Conservation (phyloP, 164 flowering plant genomes). For the Piper betle region DNA sequence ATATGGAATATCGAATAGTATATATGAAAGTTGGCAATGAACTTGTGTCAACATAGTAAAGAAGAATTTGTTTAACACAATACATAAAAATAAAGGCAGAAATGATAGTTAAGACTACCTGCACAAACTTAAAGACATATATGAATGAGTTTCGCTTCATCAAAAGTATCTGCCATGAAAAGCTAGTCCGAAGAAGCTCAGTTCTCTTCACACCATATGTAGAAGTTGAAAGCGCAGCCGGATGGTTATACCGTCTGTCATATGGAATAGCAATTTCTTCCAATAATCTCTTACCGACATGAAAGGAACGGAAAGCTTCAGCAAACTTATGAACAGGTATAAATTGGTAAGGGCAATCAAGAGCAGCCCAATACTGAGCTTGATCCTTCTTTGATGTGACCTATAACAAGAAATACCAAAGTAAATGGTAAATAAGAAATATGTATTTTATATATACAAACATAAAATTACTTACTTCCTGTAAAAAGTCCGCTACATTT, state of each 20-base stretch:
- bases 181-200: slow-evolving; percentile 68
- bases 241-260: slow-evolving; percentile 42
- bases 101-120: slow-evolving; percentile 31
- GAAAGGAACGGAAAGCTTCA: slow-evolving; percentile 65
- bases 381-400: slow-evolving; percentile 92
- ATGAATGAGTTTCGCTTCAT: slow-evolving; percentile 93
- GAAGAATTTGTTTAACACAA: no score
- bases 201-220: slow-evolving; percentile 52
- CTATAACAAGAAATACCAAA: slow-evolving; percentile 18
- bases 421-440: background rate
- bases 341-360: slow-evolving; percentile 47
- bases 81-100: background rate
- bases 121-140: slow-evolving; percentile 77
- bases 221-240: slow-evolving; percentile 78
- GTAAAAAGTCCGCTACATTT: slow-evolving; percentile 95
- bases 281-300: slow-evolving; percentile 40
- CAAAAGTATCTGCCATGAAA: slow-evolving; percentile 70
- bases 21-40: no score
- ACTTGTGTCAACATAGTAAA: no score
- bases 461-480: slow-evolving; percentile 55
- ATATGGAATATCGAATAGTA: no score
- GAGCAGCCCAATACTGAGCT: slow-evolving; percentile 84
- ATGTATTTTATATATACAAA: background rate
- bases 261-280: slow-evolving; percentile 30
- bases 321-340: slow-evolving; percentile 67